These are phyloP conservation scores for Syzygium aromaticum DNA, from an alignment of 345 rosid species.

Conservation along the genomic window DNA sequence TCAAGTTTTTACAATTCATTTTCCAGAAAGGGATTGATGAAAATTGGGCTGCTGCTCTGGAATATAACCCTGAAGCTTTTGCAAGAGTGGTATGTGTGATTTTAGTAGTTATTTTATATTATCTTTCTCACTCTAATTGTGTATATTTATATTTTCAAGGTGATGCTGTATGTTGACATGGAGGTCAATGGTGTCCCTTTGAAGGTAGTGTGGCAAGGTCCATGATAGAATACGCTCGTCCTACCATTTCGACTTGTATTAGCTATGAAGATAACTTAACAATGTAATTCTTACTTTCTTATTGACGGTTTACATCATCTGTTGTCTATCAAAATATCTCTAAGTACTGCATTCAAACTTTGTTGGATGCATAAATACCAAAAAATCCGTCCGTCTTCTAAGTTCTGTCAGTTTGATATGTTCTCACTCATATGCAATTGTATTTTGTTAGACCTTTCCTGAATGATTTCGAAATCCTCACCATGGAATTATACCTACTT, in stretches of 20 bases:
- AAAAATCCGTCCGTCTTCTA: background rate
- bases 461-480: background rate
- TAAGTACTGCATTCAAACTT: background rate
- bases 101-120: background rate
- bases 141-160: constrained; percentile 30
- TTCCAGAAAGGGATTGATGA: constrained; percentile 98
- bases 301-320: background rate
- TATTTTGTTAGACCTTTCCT: background rate
- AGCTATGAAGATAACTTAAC: background rate
- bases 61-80: constrained; percentile 95
- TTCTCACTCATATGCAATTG: background rate
- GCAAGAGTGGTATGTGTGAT: constrained; percentile 88
- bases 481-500: background rate
- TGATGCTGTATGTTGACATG: constrained; percentile 97
- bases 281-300: background rate
- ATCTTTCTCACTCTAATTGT: constrained; percentile 1
- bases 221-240: background rate
- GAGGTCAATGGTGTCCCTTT: constrained; percentile 92
- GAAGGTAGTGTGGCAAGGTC: constrained; percentile 44
- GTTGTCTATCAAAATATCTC: background rate
- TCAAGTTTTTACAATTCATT: background rate
- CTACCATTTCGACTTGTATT: background rate
- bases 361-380: background rate
- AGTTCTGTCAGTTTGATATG: background rate
- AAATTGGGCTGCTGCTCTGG: constrained; percentile 98